phyloP scores from a whole-genome alignment of 495 filamentous ascomycete genomes.

The Thozetella sp. region DNA sequence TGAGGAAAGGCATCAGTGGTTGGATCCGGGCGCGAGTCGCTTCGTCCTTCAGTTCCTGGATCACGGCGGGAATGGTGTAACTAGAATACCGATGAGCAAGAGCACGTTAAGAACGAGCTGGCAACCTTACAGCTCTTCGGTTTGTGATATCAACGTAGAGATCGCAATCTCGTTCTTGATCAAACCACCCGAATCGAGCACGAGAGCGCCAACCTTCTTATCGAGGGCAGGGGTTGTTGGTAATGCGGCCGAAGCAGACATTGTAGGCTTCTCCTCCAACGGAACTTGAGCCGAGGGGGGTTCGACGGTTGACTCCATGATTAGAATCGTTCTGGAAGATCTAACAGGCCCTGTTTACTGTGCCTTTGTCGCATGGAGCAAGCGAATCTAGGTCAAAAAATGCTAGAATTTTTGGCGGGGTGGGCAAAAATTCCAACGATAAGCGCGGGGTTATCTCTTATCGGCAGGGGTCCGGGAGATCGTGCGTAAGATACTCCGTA shows the following conservation, averaged over 20 bases:
- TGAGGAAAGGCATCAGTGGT: conserved; percentile 81
- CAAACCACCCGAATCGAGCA: conserved; percentile 90
- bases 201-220: conserved; percentile 49
- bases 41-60: conserved; percentile 88
- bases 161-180: conserved; percentile 85
- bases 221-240: not conserved
- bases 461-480: no score
- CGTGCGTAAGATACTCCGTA: no score
- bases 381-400: no score
- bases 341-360: not conserved
- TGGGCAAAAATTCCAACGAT: not conserved
- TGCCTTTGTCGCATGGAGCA: not conserved
- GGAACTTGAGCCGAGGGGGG: no score
- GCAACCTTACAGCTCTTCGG: conserved; percentile 57
- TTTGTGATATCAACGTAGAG: conserved; percentile 73
- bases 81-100: not conserved
- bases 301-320: no score
- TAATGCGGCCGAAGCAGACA: not conserved
- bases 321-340: not conserved
- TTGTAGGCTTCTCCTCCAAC: not conserved
- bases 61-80: conserved; percentile 82
- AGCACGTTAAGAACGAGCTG: not conserved
- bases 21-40: conserved; percentile 78
- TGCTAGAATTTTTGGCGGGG: not conserved
- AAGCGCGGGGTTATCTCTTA: not conserved